phyloP scores from a whole-genome alignment of 192 early-diverging fungal species.

The Coemansia sp. region DNA sequence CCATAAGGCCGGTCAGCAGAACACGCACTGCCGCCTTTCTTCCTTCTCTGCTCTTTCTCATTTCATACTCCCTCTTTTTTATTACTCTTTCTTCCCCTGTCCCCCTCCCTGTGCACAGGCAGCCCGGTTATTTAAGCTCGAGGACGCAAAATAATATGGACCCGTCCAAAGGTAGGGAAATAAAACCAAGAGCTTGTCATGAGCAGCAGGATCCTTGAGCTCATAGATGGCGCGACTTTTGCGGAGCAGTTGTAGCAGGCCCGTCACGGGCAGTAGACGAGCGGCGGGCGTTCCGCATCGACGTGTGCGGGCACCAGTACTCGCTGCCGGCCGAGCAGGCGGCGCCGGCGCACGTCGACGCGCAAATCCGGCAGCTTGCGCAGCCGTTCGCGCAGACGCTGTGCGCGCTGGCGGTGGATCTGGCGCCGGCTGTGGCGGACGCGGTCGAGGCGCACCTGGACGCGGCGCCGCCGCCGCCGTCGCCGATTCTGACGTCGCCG shows the following conservation, averaged over 20 bases:
- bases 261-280: conserved; percentile 10
- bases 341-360: conserved; percentile 9
- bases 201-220: neutral
- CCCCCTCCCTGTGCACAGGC: too few species aligned
- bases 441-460: conserved; percentile 18
- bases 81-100: too few species aligned
- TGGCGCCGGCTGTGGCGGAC: conserved; percentile 5
- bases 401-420: conserved; percentile 8
- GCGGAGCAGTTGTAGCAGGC: neutral
- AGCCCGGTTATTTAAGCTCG: too few species aligned
- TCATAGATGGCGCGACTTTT: neutral
- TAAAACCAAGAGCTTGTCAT: neutral
- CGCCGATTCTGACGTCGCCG: neutral
- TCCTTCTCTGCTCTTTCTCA: neutral
- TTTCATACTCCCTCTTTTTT: neutral
- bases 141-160: neutral
- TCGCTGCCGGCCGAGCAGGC: conserved; percentile 33
- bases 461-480: conserved; percentile 1
- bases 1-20: too few species aligned
- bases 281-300: conserved; percentile 39
- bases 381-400: conserved; percentile 14
- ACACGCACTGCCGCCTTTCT: too few species aligned
- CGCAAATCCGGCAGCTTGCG: conserved; percentile 7
- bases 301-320: conserved; percentile 43
- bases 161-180: neutral